Evolutionary conservation across 1,139 yeast species (phyloP).

Genomic region (Diutina rugosa): DNA sequence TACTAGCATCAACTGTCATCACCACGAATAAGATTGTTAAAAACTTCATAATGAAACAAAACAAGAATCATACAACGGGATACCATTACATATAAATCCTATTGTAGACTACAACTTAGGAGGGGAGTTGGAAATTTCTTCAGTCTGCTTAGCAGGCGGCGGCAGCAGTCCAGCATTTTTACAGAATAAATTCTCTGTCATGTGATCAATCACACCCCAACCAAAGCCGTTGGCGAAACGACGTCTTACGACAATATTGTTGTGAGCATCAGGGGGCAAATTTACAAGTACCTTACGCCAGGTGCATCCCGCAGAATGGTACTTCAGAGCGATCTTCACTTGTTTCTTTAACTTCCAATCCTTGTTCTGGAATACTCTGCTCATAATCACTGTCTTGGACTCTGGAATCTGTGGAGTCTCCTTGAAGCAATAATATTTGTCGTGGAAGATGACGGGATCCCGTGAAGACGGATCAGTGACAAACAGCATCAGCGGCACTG

Average conservation of each 20-base stretch:
- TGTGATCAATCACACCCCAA: conserved; percentile 18
- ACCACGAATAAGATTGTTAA: not conserved
- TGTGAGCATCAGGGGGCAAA: conserved; percentile 17
- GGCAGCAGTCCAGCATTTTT: not conserved
- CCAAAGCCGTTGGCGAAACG: conserved; percentile 17
- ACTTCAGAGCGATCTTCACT: conserved; percentile 14
- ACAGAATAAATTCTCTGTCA: conserved; percentile 9
- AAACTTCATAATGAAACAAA: not conserved
- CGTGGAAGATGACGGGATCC: conserved; percentile 60
- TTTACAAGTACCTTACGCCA: conserved; percentile 16
- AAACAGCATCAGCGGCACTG: conserved; percentile 24
- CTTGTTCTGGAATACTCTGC: not conserved
- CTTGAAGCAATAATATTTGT: conserved; percentile 52
- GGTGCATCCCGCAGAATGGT: conserved; percentile 11
- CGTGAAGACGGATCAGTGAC: conserved; percentile 30
- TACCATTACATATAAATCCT: too few species aligned
- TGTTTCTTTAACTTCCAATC: conserved; percentile 15
- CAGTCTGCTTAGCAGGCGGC: not conserved
- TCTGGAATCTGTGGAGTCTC: conserved; percentile 42
- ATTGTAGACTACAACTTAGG: not conserved
- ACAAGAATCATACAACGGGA: not conserved
- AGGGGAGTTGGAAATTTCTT: not conserved
- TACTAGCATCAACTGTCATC: not conserved
- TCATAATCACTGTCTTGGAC: not conserved
- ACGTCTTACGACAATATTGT: conserved; percentile 15